phyloP scores from a whole-genome alignment of 176 grass and related monocot species.

The Oryza meyeriana region DNA sequence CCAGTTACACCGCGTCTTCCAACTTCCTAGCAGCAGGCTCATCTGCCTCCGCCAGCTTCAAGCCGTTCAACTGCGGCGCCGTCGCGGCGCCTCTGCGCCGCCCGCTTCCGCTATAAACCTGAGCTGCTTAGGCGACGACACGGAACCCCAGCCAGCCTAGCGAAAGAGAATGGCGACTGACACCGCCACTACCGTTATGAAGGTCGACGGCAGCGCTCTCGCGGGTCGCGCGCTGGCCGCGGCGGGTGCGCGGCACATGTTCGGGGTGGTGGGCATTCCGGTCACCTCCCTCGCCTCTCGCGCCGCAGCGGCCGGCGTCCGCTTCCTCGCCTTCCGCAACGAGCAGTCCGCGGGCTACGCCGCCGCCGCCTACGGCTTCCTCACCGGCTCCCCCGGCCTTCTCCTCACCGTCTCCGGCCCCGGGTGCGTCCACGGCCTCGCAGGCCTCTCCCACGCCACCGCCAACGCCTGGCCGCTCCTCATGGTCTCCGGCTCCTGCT shows the following conservation, averaged over 20 bases:
- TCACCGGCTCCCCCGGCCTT: conserved; percentile 59
- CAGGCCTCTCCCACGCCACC: conserved; percentile 82
- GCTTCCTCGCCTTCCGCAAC: conserved; percentile 94
- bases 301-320: conserved; percentile 56
- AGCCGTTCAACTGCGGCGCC: not conserved
- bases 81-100: no score
- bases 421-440: conserved; percentile 83
- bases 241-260: conserved; percentile 75
- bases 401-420: conserved; percentile 93
- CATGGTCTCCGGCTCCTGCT: conserved; percentile 90
- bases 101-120: not conserved
- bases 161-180: conserved; percentile 18
- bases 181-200: not conserved
- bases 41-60: not conserved
- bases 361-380: conserved; percentile 81
- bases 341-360: conserved; percentile 93
- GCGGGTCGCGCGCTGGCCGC: conserved; percentile 55
- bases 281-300: conserved; percentile 84
- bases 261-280: conserved; percentile 91
- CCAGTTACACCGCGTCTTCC: not conserved
- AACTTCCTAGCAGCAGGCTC: not conserved
- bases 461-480: conserved; percentile 79
- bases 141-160: not conserved
- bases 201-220: conserved; percentile 66
- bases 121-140: not conserved